Evolutionary conservation across 208 protist species (phyloP), one percentile per base, ranked within the genome.

Genomic region (Tritrichomonas foetus): DNA sequence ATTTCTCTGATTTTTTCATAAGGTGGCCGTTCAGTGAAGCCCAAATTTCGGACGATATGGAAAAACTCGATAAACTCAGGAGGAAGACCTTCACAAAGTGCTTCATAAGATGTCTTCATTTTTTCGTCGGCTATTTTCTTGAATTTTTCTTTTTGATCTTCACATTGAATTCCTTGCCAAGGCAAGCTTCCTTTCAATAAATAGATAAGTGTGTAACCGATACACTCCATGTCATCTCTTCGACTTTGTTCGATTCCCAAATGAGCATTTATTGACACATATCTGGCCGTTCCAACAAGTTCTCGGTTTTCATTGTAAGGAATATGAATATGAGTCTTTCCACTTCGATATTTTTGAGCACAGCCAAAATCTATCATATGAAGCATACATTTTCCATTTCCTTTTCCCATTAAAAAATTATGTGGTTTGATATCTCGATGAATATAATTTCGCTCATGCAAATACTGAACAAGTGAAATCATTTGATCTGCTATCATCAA

Each of bases 211-310:
- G 99, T 97, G 96, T 99, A 99, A 74, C 98, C 99, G 30, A 99
- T 96, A 33, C 97, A 97, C 95, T 99, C 99, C 3, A 95, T 93
- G 55, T 95, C 95, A 93, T 95, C 95, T 20, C 95, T 14, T 39
- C 95, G 30, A 22, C 95, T 96, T 95, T 98, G 98, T 96, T 98
- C 98, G 75, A 99, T 99, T 78, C 99, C 99, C 41, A 99, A 95
- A 96, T 99, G 99, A 33, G 99, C 99, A 96, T 99, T 99, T 94
- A 99, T 98, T 69, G 96, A 97, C 69, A 98, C 99, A 96, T 99
- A 99, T 69, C 99, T 96, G 14, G 99, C 98, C 44, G 99, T 99
- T 66, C 99, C 99, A 13, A 72, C 94, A 66, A 95, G 93, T 72
- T 53, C 64, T 84, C 95, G 95, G 11, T 95, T 36, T 53, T 95